Evolutionary conservation across 805 yeast species (phyloP).

Genomic region (Candida saitoana): DNA sequence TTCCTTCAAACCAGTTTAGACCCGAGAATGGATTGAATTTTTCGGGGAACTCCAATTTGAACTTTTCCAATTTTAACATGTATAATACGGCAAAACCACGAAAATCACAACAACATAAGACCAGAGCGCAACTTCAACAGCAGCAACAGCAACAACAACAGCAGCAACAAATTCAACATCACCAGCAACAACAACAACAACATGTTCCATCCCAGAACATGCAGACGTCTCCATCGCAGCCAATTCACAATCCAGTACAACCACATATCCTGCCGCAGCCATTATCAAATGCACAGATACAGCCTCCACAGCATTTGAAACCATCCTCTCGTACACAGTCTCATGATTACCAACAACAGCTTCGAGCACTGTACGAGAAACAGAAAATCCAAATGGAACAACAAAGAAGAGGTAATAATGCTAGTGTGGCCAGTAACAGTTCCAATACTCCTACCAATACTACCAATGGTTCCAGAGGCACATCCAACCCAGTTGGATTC

Average conservation of each 20-base stretch:
- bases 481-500: neutral
- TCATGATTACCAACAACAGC: slow-evolving; percentile 18
- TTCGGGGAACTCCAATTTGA: slow-evolving; percentile 14
- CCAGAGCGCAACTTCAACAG: neutral
- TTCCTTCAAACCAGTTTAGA: slow-evolving; percentile 20
- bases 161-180: slow-evolving; percentile 1
- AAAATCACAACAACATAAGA: neutral
- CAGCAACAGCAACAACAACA: slow-evolving; percentile 6
- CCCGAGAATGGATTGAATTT: slow-evolving; percentile 26
- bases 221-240: slow-evolving; percentile 7
- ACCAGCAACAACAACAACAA: slow-evolving; percentile 6
- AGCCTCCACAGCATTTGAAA: slow-evolving; percentile 5
- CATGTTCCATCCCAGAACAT: slow-evolving; percentile 8
- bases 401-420: neutral
- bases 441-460: neutral
- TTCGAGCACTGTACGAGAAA: slow-evolving; percentile 22
- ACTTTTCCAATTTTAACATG: slow-evolving; percentile 2
- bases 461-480: neutral
- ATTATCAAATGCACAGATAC: neutral
- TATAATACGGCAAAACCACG: neutral
- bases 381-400: slow-evolving; percentile 15
- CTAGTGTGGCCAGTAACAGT: neutral
- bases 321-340: slow-evolving; percentile 7
- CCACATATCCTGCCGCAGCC: neutral
- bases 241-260: slow-evolving; percentile 9